Base-by-base conservation (phyloP, 2,329 filamentous ascomycete species). In the Moelleriella libera region DNA sequence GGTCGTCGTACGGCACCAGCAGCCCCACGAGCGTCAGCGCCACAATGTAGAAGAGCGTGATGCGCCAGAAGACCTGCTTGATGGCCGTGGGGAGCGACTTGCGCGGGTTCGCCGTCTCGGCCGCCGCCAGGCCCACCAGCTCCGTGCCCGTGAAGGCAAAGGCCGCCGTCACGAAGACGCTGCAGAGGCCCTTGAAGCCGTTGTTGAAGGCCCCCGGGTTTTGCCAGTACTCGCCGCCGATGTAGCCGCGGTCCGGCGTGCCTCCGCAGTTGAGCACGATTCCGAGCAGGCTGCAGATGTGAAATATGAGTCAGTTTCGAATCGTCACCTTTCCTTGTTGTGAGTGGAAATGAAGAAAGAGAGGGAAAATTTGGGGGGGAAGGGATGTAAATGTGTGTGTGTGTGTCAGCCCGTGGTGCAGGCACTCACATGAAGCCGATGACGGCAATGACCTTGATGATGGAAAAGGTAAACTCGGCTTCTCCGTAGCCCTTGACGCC, bases 21-120 rank as follows among this genome's bases (percentile, higher is more conserved):
- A 95, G 73, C 30, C 90, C 88, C 49, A 96, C 80, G 4, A 96
- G 69, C 5, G 80, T 79, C 83, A 95, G 74, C 1, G 85, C 84
- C 32, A 94, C 79, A 45, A 95, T 73, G 66, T 95, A 96, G 68
- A 95, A 95, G 48, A 92, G 72, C 5, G 80, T 79, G 60, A 95
- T 94, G 58, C 89, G 83, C 88, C 88, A 95, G 64, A 94, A 94
- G 32, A 95, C 88, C 62, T 94, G 88, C 67, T 92, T 94, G 57
- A 92, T 80, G 7, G 88, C 89, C 0, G 80, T 87, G 0, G 89
- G 89, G 1, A 96, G 72, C 1, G 83, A 85, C 60, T 90, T 86
- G 49, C 82, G 75, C 2, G 84, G 84, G 58, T 88, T 86, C 9
- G 75, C 78, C 1, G 83, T 84, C 61, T 89, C 84, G 32, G 83